Base-by-base conservation (phyloP, 1,284 basidiomycete species). In the Cystobasidium sp. region DNA sequence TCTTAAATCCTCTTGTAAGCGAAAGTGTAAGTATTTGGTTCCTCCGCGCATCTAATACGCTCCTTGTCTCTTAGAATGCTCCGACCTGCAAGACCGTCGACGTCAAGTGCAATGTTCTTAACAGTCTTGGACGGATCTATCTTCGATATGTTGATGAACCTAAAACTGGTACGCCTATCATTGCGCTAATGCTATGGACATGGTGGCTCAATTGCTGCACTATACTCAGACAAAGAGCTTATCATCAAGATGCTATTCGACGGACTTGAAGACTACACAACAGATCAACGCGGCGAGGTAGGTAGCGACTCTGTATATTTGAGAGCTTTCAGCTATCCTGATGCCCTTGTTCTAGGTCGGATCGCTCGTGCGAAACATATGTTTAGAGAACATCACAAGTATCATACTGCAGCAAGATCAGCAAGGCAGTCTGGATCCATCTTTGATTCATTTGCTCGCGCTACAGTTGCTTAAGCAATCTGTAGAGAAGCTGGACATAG, bases 351-450 rank as follows among this genome's bases (percentile, higher is more conserved):
- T n/a, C 6, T 18, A 68, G 66, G 92, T 99, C 31, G 97, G 97
- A 39, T 97, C 95, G 0, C 98, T 95, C 95, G 88, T 97, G 41
- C 90, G 97, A 64, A 86, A 91, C n/a, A 85, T 88, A 52, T 89
- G 88, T 80, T 85, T 93, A 76, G 85, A 86, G 63, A 88, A 90
- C 5, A 24, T 55, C 24, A 39, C 53, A 12, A 43, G 8, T 16
- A 31, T 53, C 16, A 52, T 73, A 49, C 5, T 79, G 6, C 31
- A 39, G 24, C 12, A 43, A 8, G 41, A 75, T 6, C 16, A 58
- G 0, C 67, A 77, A 8, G 52, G 47, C 0, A 12, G 31, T 16
- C 75, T 80, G 4, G 76, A 80, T 2, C 10, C 9, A 8, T 6
- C 16, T 1, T 24, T 44, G n/a, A 3, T 58, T 22, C 46, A 51